Conservation (phyloP, 257 asterid species). For the Eucommia ulmoides region DNA sequence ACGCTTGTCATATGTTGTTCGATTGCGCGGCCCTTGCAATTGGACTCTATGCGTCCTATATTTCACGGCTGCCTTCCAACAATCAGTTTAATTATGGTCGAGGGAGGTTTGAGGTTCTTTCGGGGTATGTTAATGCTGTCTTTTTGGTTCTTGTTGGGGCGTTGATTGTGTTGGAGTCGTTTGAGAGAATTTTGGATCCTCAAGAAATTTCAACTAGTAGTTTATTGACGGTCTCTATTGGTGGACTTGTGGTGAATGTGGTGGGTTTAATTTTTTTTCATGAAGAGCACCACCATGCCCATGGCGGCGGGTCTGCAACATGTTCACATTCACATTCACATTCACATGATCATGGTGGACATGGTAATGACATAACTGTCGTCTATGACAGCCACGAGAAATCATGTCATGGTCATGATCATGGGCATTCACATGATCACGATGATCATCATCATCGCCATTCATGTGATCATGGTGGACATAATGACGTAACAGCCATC, state of each 20-base stretch:
- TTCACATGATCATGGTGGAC: conserved; percentile 8
- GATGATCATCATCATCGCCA: conserved; percentile 5
- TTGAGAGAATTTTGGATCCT: conserved; percentile 91
- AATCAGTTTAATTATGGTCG: conserved; percentile 82
- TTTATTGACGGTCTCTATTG: conserved; percentile 65
- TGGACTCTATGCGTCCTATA: conserved; percentile 89
- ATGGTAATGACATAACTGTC: background rate
- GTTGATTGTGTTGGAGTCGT: conserved; percentile 71
- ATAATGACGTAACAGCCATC: conserved; percentile 11
- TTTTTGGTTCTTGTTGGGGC: conserved; percentile 87
- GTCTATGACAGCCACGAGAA: background rate
- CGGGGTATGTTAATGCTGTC: conserved; percentile 88
- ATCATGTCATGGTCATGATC: conserved; percentile 6
- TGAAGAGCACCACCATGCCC: conserved; percentile 98
- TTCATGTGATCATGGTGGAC: conserved; percentile 21
- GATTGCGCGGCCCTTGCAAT: conserved; percentile 97
- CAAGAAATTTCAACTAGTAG: conserved; percentile 90
- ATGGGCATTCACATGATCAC: conserved; percentile 8
- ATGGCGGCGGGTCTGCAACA: conserved; percentile 84
- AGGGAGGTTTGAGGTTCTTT: conserved; percentile 93
- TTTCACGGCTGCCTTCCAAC: conserved; percentile 87
- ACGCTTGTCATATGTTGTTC: conserved; percentile 97
- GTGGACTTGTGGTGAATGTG: conserved; percentile 84
- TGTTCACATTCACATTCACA: conserved; percentile 57
- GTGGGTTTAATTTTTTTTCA: conserved; percentile 89